Evolutionary conservation across 2,329 filamentous ascomycete species (phyloP).

Genomic region (Penicillium frequentans): DNA sequence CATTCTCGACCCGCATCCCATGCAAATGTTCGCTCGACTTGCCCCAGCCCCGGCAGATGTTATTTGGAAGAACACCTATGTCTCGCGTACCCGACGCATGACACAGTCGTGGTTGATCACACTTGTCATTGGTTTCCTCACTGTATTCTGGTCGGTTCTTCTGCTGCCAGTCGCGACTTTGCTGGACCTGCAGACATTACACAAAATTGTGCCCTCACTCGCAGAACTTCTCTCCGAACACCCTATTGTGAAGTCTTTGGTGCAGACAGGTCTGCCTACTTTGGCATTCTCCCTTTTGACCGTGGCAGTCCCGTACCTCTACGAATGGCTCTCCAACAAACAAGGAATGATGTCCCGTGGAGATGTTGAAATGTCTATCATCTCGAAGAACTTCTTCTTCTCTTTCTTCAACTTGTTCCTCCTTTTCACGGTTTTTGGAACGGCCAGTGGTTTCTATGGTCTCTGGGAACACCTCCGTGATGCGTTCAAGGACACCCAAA

Average conservation of each 20-base stretch:
- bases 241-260: constrained; percentile 69
- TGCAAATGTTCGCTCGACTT: constrained; percentile 78
- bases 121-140: constrained; percentile 75
- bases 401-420: constrained; percentile 99
- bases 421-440: constrained; percentile 85
- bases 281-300: constrained; percentile 83
- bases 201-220: constrained; percentile 69
- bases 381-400: constrained; percentile 99
- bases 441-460: constrained; percentile 71
- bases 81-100: constrained; percentile 71
- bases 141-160: constrained; percentile 83
- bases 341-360: constrained; percentile 96
- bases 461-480: constrained; percentile 66
- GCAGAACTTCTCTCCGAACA: constrained; percentile 68
- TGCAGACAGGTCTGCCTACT: constrained; percentile 86
- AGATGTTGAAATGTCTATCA: constrained; percentile 89
- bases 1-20: constrained; percentile 84
- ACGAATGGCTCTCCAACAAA: constrained; percentile 83
- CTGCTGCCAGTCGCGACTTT: constrained; percentile 76
- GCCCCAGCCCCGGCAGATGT: constrained; percentile 89
- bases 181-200: constrained; percentile 77
- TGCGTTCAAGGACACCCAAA: constrained; percentile 74
- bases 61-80: constrained; percentile 93
- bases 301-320: constrained; percentile 86
- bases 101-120: constrained; percentile 82